Evolutionary conservation across 73 alveolate species (phyloP).

Genomic region (Halteria grandinella): DNA sequence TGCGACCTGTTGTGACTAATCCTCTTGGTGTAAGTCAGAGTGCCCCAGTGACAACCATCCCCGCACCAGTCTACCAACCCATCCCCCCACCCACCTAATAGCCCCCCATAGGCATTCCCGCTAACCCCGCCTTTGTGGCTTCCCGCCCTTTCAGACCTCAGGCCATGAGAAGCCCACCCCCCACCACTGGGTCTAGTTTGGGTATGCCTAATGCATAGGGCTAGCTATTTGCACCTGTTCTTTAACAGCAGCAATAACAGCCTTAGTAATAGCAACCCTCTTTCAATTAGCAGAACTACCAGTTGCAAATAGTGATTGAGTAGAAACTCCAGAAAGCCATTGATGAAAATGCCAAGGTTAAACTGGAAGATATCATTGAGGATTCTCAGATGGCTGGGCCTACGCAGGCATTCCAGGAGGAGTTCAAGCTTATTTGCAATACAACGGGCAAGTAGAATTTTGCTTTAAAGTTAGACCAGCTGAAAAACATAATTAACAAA

Average conservation of each 20-base stretch:
- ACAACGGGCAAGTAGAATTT: conserved; percentile 26
- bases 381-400: conserved; percentile 20
- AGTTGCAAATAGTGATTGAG: neutral
- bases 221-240: neutral
- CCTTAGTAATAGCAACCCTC: neutral
- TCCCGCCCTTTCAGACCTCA: conserved; percentile 46
- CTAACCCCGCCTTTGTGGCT: no score
- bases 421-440: conserved; percentile 21
- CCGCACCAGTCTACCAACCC: no score
- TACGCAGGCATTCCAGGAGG: neutral
- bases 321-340: conserved; percentile 13
- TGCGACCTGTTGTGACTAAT: no score
- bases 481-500: neutral
- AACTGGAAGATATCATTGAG: conserved; percentile 41
- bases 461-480: conserved; percentile 27
- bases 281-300: neutral
- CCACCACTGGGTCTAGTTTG: neutral
- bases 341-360: conserved; percentile 7
- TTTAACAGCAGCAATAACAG: neutral
- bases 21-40: no score
- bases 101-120: no score
- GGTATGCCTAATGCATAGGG: no score
- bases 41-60: no score
- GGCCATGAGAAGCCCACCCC: conserved; percentile 38
- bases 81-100: no score